Base-by-base conservation (phyloP, 169 alveolate species). In the Plasmodium ovale region DNA sequence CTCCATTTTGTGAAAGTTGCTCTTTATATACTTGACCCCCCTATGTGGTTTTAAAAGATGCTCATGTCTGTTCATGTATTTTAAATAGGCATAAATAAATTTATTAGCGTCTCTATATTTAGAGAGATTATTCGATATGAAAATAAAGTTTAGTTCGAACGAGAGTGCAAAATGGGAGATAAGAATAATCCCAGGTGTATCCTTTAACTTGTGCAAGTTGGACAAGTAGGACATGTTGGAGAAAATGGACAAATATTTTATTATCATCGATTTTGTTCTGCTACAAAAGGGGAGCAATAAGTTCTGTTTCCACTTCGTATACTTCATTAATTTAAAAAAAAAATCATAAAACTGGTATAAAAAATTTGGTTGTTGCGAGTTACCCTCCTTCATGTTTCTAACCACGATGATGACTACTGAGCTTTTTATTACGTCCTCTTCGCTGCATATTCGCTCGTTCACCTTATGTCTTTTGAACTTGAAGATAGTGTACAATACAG, bases 1-100 rank as follows among this genome's bases (percentile, higher is more conserved):
- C 14, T 39, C 72, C 27, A 73, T 64, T 59, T 73, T 56, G 49
- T 47, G 51, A 59, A 73, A 73, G n/a, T 33, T 73, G 59, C 88
- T 73, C 6, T 73, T 29, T 16, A 25, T 19, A 35, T 73, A 73
- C 16, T 72, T 23, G 14, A 56, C 25, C 37, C 12, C 53, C 10
- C 14, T 23, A 73, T 56, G 33, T 16, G 44, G 31, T 73, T 59
- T 47, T 37, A 42, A 29, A 37, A 42, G 37, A 37, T 59, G 42
- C 23, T 37, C 64, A 4, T 44, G 59, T 27, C 23, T 9, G 47
- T 73, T 73, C 62, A 73, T 14, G 9, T 44, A 5, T 60, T 60
- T 73, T 59, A 73, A n/a, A 21, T 59, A 59, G 44, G 60, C 16
- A 73, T 73, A 73, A 73, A 73, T 56, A 59, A 73, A 56, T 59